Conservation (phyloP, 164 flowering plant species). For the Houttuynia cordata region DNA sequence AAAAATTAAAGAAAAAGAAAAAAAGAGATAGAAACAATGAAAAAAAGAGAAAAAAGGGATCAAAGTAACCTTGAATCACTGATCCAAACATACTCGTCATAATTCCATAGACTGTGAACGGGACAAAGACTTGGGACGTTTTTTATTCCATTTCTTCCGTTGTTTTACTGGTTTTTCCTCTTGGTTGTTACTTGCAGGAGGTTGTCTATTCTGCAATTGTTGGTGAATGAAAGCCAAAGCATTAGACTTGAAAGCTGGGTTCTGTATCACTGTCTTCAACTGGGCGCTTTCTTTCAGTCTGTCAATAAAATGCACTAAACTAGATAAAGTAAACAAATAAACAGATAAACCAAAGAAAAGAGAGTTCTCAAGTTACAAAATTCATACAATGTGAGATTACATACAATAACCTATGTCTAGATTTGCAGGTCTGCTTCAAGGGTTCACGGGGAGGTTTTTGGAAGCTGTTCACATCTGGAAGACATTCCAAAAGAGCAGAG, state of each 20-base stretch:
- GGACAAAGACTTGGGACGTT: conserved; percentile 21
- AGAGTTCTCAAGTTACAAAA: background rate
- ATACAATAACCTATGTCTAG: conserved; percentile 48
- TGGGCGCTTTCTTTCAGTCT: conserved; percentile 53
- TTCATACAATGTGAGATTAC: conserved; percentile 6
- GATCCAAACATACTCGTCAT: conserved; percentile 6
- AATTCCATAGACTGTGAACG: conserved; percentile 46
- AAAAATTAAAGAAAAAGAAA: too few species aligned
- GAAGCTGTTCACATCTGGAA: conserved; percentile 37
- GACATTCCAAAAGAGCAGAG: conserved; percentile 40
- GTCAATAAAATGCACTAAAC: background rate
- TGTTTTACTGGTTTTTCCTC: conserved; percentile 27
- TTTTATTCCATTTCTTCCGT: conserved; percentile 26
- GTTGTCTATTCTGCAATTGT: conserved; percentile 54
- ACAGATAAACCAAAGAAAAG: conserved; percentile 1
- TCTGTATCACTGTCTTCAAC: conserved; percentile 33
- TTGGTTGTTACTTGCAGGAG: conserved; percentile 20
- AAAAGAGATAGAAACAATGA: too few species aligned
- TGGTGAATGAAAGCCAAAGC: conserved; percentile 55
- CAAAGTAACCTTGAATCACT: too few species aligned
- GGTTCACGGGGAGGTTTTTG: conserved; percentile 10
- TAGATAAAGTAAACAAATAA: background rate
- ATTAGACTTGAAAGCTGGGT: conserved; percentile 47
- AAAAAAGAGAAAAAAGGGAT: too few species aligned
- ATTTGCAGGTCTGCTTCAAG: conserved; percentile 43